A percentile compares a stretch with the other conserved stretches of the same genome.
Evolutionary conservation across 805 yeast genomes (phyloP).

Genomic region (Cyberlindnera veronae): DNA sequence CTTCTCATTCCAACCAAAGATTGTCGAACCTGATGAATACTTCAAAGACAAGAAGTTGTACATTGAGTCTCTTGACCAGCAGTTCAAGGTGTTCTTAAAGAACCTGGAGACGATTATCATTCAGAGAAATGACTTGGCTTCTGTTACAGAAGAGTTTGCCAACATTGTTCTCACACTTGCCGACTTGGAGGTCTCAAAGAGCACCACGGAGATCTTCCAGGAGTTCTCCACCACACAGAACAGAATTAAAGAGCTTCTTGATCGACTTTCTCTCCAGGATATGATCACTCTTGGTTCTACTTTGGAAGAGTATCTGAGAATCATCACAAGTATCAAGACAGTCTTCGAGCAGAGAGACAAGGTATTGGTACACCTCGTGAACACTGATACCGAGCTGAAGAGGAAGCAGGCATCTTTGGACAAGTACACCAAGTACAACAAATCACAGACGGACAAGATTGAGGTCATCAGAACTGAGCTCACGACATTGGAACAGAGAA

Average conservation of each 20-base stretch:
- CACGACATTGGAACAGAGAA: conserved; percentile 48
- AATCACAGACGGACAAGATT: conserved; percentile 61
- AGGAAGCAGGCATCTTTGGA: conserved; percentile 47
- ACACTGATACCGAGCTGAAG: conserved; percentile 46
- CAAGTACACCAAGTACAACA: conserved; percentile 42
- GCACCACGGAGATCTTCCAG: conserved; percentile 56
- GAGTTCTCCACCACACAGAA: conserved; percentile 72
- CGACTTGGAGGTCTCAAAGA: conserved; percentile 68
- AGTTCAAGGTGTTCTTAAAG: conserved; percentile 62
- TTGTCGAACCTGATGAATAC: conserved; percentile 75
- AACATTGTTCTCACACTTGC: conserved; percentile 55
- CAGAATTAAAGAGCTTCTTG: conserved; percentile 68
- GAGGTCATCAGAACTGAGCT: conserved; percentile 57
- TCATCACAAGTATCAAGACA: conserved; percentile 68
- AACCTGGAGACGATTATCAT: conserved; percentile 70
- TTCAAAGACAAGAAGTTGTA: conserved; percentile 67
- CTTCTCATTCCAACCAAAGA: conserved; percentile 63
- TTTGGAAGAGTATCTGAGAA: conserved; percentile 80
- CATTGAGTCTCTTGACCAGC: conserved; percentile 68
- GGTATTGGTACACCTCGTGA: conserved; percentile 41
- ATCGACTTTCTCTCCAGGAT: conserved; percentile 79
- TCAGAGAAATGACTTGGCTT: conserved; percentile 72
- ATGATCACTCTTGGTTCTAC: conserved; percentile 82
- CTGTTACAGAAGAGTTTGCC: conserved; percentile 66
- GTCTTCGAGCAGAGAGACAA: conserved; percentile 74